Base-by-base conservation (phyloP, 2,329 filamentous ascomycete genomes). In the Sporothrix humicola region DNA sequence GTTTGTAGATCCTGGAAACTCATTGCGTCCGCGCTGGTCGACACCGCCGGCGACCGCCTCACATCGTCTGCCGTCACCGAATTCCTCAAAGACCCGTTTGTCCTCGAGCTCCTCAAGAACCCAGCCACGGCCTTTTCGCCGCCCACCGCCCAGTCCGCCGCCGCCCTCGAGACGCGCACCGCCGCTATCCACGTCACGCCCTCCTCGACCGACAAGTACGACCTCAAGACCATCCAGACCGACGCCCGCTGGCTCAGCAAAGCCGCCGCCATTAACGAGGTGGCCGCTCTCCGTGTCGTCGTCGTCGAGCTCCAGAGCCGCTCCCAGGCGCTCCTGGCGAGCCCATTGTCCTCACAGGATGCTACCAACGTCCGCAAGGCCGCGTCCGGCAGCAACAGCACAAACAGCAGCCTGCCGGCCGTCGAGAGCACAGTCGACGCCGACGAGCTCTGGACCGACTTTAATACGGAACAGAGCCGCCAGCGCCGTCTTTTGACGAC, bases 231-330 rank as follows among this genome's bases (percentile, higher is more conserved):
- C 79, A 89, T 98, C 80, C 97, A 97, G 83, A 88, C 89, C 65
- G 95, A 98, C 84, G 89, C 94, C 48, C 81, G 92, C 77, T 98
- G 95, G 94, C 85, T 99, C 75, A 95, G 93, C 82, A 89, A 92
- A 78, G 89, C 91, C 79, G 89, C 91, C 69, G 87, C 89, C 61
- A 89, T 98, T 76, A 94, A 96, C 81, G 91, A 98, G 81, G 85
- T 96, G 59, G 89, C 91, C 13, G 94, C 95, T 37, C 85, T 99
- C 78, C 89, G 96, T 74, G 86, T 97, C 59, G 91, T 91, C 2
- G 84, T 97, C 7, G 83, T 96, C 63, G 96, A 98, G 85, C 93
- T 92, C 86, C 95, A 98, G 82, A 89, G 88, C 76, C 89, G 94
- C 50, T 85, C 94, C n/a, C 86, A 89, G n/a, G 86, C 87, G 63